Evolutionary conservation across 2,329 filamentous ascomycete genomes (phyloP), one percentile per base, ranked within the genome.

Genomic region (Rutstroemia sydowiana): DNA sequence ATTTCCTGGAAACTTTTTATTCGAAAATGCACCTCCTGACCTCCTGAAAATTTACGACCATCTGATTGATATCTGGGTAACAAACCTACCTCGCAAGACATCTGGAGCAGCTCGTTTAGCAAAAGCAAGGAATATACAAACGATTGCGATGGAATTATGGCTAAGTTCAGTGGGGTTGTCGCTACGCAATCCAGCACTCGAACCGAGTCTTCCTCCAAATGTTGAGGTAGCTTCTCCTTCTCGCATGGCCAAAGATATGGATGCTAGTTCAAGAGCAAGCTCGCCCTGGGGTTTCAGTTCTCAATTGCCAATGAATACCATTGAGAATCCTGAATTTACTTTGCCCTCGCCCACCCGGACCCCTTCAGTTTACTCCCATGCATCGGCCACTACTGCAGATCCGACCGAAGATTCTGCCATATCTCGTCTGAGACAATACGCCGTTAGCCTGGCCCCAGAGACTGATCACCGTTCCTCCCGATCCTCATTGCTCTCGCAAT

Each of bases 341-440:
- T 48, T 61, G 13, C 57, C 55, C 36, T 61, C 57, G n/a, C 57
- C 58, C 7, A 57, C 48, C 3, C 57, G 47, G 14, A 61, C 62
- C 3, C 60, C 64, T 39, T 66, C 64, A 8, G 5, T 62, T 26
- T 61, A 61, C 52, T 64, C 63, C 18, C 55, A 58, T 14, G 51
- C 50, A 5, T 61, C 59, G 18, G 45, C 34, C n/a, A 30, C 46
- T 40, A 57, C 63, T 6, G 41, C 53, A 13, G 60, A 59, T 1
- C 31, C 56, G 1, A 51, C 55, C 5, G 65, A 68, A 51, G 66
- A 70, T 36, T 53, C 60, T 13, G 59, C 63, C 2, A 61, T 69
- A 2, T 51, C 62, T 7, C 65, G 69, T 11, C 60, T 71, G 37
- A 65, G 68, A 5, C 64, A 65, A 45, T 70, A 69, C 53, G 60